Evolutionary conservation across 257 asterid genomes (phyloP), one percentile per base, ranked within the genome.

Genomic region (Cordia subcordata): DNA sequence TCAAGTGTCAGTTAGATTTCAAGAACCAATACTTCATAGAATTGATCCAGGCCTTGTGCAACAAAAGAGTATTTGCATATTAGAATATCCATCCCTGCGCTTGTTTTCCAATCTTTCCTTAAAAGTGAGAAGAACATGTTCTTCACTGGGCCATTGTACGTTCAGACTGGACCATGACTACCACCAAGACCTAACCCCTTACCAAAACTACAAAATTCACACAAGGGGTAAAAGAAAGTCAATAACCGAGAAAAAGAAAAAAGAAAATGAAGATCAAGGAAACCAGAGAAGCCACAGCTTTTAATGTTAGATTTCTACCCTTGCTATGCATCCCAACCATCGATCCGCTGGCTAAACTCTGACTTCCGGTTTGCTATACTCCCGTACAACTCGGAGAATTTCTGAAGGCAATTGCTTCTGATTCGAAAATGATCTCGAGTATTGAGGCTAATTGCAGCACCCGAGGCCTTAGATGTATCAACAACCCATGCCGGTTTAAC

Each of bases 321-420:
- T 42, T 54, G 66, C 90, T 81, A 94, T 71, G 87, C 76, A 79
- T 94, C 99, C 99, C 99, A 94, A 17, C 97, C 99, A 69, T 94
- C 99, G 9, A 60, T 79, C 73, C 96, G 85, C 52, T 73, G 65
- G 44, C 77, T 56, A 33, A 94, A 94, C 23, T 80, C 79, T 9
- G 80, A 73, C 71, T 83, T 90, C 49, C 82, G 80, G n/a, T 59
- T 45, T 3, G 68, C 68, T 67, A 94, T 63, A 68, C 92, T 77
- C 4, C 99, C 97, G 54, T 87, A 90, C 75, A 90, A 70, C 23
- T 73, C 81, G 0, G 88, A 66, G 39, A 94, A 94, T 72, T 58
- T 76, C 35, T 11, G 56, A 33, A 87, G 78, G 47, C 96, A 87
- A 10, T 72, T 75, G 74, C 96, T 84, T 49, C 94, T 76, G 8